Percentiles rank a stretch among this genome's conserved stretches.
Conservation (phyloP, 2,329 filamentous ascomycete genomes). For the Trichoderma gracile region DNA sequence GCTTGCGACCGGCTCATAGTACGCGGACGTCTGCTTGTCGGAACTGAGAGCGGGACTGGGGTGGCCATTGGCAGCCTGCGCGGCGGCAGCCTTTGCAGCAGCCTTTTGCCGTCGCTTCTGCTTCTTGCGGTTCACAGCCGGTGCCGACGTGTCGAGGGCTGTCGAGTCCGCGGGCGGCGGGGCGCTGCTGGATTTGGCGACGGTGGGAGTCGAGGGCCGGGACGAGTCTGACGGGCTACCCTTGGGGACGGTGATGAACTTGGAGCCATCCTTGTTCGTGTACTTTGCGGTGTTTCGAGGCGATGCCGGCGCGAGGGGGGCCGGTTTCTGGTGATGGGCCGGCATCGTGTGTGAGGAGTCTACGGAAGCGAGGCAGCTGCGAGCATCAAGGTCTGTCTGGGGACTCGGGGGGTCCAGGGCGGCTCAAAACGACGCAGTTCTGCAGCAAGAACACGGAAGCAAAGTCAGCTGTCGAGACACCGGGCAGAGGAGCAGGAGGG, state of each 20-base stretch:
- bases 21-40: conserved; percentile 36
- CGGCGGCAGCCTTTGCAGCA: conserved; percentile 63
- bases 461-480: conserved; percentile 20
- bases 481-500: background rate
- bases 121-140: conserved; percentile 84
- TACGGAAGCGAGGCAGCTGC: conserved; percentile 39
- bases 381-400: conserved; percentile 39
- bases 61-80: conserved; percentile 45
- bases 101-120: conserved; percentile 89
- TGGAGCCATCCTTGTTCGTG: conserved; percentile 68
- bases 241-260: conserved; percentile 67
- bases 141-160: conserved; percentile 40
- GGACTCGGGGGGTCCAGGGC: conserved; percentile 30
- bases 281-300: conserved; percentile 61
- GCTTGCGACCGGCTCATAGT: conserved; percentile 56
- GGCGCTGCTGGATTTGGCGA: conserved; percentile 42
- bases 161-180: conserved; percentile 34
- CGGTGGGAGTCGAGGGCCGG: conserved; percentile 53
- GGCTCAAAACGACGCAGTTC: conserved; percentile 24
- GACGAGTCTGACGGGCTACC: conserved; percentile 53
- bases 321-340: conserved; percentile 54
- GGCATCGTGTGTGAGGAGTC: conserved; percentile 46
- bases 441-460: conserved; percentile 8
- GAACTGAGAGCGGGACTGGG: conserved; percentile 39
- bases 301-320: conserved; percentile 52